Base-by-base conservation (phyloP, 306 rosid genomes). In the Biancaea sappan region DNA sequence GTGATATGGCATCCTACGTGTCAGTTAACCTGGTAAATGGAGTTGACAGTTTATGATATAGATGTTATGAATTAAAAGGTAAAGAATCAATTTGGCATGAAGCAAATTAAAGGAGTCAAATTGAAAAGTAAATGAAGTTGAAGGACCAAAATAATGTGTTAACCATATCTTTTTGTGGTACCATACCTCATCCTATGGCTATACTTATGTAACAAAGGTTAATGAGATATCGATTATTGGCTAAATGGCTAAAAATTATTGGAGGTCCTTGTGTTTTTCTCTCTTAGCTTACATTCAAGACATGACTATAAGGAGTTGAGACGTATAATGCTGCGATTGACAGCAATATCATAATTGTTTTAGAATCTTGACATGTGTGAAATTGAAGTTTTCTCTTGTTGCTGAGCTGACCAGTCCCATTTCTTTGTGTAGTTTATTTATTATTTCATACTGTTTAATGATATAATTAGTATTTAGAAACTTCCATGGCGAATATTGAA, bases 401-500 rank as follows among this genome's bases (percentile, higher is more conserved):
- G 19, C 15, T 18, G 66, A 2, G 8, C 13, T 4, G 34, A 12
- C 37, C 11, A 2, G 28, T 34, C 28, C 28, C 8, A n/a, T 18
- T 56, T 14, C 8, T 31, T 59, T 66, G 50, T 73, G 58, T 31
- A 2, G 52, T 64, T 16, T 5, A 40, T 37, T 25, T 60, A 12
- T 12, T 32, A 53, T 52, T 34, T 73, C 24, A 19, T 19, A 38
- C 41, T 46, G 56, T 69, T 63, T 50, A 19, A 25, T 56, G 37
- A 19, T 25, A 25, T 37, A 48, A 47, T 53, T 29, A 53, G 32
- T 24, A 22, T 26, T 21, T 46, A 12, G 29, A 46, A 40, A 22
- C 50, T 69, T 68, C 51, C 32, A 37, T 69, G 22, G 69, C 73
- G 56, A 41, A 9, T 51, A n/a, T 64, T 64, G 77, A 56, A 65